Conservation (phyloP, 768 basidiomycete species). For the Tubosaeta sp. region DNA sequence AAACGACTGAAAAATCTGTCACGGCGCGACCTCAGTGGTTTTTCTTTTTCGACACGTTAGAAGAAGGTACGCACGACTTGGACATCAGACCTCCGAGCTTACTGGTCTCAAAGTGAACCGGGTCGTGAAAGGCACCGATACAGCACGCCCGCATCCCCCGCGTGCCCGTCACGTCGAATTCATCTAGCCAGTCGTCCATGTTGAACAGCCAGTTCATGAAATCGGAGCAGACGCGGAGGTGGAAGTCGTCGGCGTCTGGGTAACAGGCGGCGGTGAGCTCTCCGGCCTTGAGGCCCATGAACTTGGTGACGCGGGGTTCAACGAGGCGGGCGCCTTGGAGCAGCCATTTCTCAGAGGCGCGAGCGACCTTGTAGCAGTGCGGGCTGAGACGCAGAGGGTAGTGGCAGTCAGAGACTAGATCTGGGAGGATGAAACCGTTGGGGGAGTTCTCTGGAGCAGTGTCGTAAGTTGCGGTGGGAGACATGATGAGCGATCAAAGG, state of each 20-base stretch:
- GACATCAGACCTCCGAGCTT: constrained; percentile 30
- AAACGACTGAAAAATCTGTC: constrained; percentile 37
- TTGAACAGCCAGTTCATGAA: constrained; percentile 52
- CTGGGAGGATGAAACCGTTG: constrained; percentile 35
- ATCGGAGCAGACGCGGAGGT: constrained; percentile 62
- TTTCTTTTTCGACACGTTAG: not conserved
- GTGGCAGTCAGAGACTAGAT: constrained; percentile 37
- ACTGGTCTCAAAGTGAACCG: constrained; percentile 22
- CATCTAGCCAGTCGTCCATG: constrained; percentile 41
- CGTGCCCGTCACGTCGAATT: constrained; percentile 30
- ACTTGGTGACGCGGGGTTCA: constrained; percentile 33
- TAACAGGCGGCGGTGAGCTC: constrained; percentile 66
- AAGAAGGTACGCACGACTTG: constrained; percentile 29
- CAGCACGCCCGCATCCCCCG: constrained; percentile 30
- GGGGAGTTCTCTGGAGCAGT: constrained; percentile 2
- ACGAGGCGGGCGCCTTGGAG: constrained; percentile 22
- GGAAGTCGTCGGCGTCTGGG: constrained; percentile 48
- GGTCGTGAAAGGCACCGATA: constrained; percentile 29
- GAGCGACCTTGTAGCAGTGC: constrained; percentile 33
- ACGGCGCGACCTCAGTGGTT: constrained; percentile 3
- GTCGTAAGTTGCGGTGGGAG: constrained; percentile 24
- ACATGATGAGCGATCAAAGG: constrained; percentile 13
- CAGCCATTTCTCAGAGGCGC: constrained; percentile 37
- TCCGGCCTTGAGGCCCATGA: constrained; percentile 59
- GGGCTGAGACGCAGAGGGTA: constrained; percentile 35